Evolutionary conservation across 2,329 filamentous ascomycete species (phyloP).

Genomic region (Colletotrichum tropicicola): DNA sequence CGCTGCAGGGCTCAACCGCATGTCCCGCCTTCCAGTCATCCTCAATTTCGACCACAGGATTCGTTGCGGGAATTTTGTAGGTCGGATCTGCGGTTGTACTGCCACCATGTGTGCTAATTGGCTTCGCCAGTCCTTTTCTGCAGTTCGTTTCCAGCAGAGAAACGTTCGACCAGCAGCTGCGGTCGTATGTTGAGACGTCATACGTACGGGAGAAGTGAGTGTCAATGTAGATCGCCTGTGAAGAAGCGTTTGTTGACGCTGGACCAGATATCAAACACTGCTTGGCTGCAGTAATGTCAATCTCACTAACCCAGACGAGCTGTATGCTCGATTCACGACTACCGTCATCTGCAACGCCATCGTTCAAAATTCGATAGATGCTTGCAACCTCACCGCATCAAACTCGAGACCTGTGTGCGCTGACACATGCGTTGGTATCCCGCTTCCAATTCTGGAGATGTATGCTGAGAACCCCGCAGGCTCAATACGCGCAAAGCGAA

Average conservation of each 20-base stretch:
- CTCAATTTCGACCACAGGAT: slow-evolving; percentile 73
- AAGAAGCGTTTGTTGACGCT: neutral
- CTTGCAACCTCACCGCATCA: slow-evolving; percentile 72
- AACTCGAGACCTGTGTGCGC: slow-evolving; percentile 84
- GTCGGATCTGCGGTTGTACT: slow-evolving; percentile 39
- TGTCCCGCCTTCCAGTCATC: slow-evolving; percentile 79
- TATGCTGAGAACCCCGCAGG: slow-evolving; percentile 55
- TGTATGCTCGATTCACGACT: slow-evolving; percentile 93
- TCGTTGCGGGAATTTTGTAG: slow-evolving; percentile 71
- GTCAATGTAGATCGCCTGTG: too few species aligned
- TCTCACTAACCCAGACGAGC: slow-evolving; percentile 78
- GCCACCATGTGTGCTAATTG: slow-evolving; percentile 26
- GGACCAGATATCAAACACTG: slow-evolving; percentile 76
- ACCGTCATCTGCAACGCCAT: slow-evolving; percentile 94
- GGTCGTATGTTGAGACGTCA: slow-evolving; percentile 74
- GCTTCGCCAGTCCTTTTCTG: slow-evolving; percentile 77
- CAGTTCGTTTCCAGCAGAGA: slow-evolving; percentile 78
- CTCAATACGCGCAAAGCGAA: slow-evolving; percentile 88
- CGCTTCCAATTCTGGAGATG: slow-evolving; percentile 1
- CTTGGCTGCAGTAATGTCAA: slow-evolving; percentile 85
- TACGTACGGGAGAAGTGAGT: slow-evolving; percentile 84
- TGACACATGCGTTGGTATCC: slow-evolving; percentile 78
- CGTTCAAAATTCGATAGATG: slow-evolving; percentile 83
- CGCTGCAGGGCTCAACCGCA: slow-evolving; percentile 72
- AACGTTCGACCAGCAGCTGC: slow-evolving; percentile 81